phyloP scores from a whole-genome alignment of 2,329 filamentous ascomycete genomes.

The Aspergillus aculeatinus region DNA sequence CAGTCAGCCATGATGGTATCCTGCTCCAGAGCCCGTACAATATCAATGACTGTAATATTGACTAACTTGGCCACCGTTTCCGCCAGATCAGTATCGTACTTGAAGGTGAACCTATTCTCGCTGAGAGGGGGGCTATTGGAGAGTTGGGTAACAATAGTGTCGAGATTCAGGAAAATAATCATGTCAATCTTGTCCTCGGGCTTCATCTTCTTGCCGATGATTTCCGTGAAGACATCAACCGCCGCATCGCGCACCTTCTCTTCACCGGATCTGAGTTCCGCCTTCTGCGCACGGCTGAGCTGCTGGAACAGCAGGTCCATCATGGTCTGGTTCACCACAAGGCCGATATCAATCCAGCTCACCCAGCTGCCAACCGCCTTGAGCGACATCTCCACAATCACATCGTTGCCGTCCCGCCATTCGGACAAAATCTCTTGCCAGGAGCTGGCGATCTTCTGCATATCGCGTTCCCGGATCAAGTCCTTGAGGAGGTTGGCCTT shows the following conservation, averaged over 20 bases:
- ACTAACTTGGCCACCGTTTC: conserved; percentile 94
- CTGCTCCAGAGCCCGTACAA: conserved; percentile 82
- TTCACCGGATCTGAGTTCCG: conserved; percentile 63
- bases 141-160: conserved; percentile 80
- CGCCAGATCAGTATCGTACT: conserved; percentile 92
- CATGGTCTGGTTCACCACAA: conserved; percentile 88
- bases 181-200: conserved; percentile 89
- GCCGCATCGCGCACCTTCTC: conserved; percentile 86
- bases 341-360: conserved; percentile 95
- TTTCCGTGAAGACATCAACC: conserved; percentile 92
- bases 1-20: conserved; percentile 59
- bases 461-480: conserved; percentile 79
- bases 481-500: conserved; percentile 91
- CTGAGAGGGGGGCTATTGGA: conserved; percentile 77
- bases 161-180: conserved; percentile 85
- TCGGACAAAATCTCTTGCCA: conserved; percentile 88
- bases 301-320: conserved; percentile 81
- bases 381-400: conserved; percentile 80
- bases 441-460: conserved; percentile 79
- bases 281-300: conserved; percentile 69
- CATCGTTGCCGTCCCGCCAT: conserved; percentile 69
- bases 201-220: conserved; percentile 97
- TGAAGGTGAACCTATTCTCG: conserved; percentile 74
- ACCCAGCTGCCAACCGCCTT: conserved; percentile 96
- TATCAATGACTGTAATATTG: conserved; percentile 82